These are phyloP conservation scores for Penicillium subrubescens DNA, from an alignment of 495 filamentous ascomycete genomes.

Conservation along the genomic window DNA sequence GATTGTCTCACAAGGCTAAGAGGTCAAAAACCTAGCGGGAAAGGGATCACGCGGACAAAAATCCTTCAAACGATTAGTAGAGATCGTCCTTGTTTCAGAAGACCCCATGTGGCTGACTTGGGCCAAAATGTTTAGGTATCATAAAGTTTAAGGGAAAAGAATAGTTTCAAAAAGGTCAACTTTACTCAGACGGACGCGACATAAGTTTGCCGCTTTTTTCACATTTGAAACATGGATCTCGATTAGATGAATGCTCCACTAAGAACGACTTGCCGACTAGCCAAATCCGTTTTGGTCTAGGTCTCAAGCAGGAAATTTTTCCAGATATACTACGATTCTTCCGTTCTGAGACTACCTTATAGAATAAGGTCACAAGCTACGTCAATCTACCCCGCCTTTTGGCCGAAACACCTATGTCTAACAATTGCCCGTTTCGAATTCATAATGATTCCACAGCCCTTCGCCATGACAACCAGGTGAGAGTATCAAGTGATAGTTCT, in stretches of 20 bases:
- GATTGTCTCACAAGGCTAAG: not conserved
- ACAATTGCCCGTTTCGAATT: not conserved
- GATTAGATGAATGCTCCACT: not conserved
- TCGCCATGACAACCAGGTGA: not conserved
- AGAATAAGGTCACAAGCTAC: too few relatives aligned
- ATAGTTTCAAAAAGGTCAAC: not conserved
- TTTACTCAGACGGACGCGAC: too few relatives aligned
- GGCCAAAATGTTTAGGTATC: not conserved
- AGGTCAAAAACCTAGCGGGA: not conserved
- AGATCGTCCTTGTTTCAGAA: not conserved
- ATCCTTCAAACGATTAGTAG: not conserved
- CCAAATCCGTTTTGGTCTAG: too few relatives aligned
- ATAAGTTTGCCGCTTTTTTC: not conserved
- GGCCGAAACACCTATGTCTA: not conserved
- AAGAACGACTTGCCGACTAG: too few relatives aligned
- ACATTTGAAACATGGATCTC: not conserved
- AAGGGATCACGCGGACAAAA: not conserved
- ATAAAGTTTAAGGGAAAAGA: not conserved
- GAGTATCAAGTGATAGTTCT: too few relatives aligned
- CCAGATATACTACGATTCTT: too few relatives aligned
- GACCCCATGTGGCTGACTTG: not conserved
- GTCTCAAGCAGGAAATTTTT: too few relatives aligned
- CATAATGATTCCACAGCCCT: too few relatives aligned
- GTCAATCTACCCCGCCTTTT: too few relatives aligned
- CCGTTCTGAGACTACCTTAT: too few relatives aligned